Conservation (phyloP, 306 rosid species). For the Acmispon strigosus region DNA sequence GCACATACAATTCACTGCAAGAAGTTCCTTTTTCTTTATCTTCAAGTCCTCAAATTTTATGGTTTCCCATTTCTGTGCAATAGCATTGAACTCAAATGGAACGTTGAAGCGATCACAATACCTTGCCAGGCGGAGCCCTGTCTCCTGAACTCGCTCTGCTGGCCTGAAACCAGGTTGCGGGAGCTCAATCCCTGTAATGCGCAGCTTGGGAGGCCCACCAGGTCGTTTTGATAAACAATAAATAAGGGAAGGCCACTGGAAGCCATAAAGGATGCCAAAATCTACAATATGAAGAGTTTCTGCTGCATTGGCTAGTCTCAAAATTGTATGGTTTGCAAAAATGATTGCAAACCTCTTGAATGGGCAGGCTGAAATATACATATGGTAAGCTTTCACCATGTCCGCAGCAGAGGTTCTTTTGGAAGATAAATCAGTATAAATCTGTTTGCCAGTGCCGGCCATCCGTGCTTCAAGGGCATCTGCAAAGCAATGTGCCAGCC, state of each 20-base stretch:
- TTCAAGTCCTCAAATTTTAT: conserved; percentile 47
- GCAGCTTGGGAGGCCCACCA: conserved; percentile 58
- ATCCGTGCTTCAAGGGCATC: conserved; percentile 60
- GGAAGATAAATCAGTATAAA: conserved; percentile 21
- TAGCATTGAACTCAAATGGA: conserved; percentile 50
- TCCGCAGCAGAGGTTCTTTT: conserved; percentile 38
- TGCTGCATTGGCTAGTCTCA: conserved; percentile 10
- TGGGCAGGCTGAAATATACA: conserved; percentile 40
- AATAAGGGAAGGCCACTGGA: conserved; percentile 64
- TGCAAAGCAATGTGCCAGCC: conserved; percentile 55
- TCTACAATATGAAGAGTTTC: conserved; percentile 48
- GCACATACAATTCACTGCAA: conserved; percentile 39
- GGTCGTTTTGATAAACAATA: conserved; percentile 28
- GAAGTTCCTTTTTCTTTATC: conserved; percentile 33
- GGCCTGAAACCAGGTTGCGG: conserved; percentile 55
- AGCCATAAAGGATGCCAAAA: conserved; percentile 65
- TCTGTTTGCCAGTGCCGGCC: conserved; percentile 40
- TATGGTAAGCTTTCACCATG: conserved; percentile 40
- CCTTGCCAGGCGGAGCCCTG: conserved; percentile 45
- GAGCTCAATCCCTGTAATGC: conserved; percentile 62
- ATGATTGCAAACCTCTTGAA: conserved; percentile 32
- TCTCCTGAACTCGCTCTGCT: conserved; percentile 39
- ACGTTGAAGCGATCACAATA: conserved; percentile 58
- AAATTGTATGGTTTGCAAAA: conserved; percentile 34
- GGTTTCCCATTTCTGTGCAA: conserved; percentile 55